Base-by-base conservation (phyloP, 1,139 yeast species). In the Hyphopichia buzzinii region DNA sequence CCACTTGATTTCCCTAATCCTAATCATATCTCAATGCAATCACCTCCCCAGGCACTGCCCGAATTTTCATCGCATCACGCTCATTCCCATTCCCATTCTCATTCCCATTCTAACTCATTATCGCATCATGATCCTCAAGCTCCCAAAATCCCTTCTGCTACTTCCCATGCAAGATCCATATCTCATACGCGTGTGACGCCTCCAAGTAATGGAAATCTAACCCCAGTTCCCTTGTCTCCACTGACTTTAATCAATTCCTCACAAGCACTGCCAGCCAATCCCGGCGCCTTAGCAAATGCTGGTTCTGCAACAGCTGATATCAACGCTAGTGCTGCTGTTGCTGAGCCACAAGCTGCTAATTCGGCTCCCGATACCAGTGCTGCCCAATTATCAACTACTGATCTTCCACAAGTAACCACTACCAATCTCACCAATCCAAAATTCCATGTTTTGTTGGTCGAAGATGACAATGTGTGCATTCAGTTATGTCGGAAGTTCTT, bases 401-500 rank as follows among this genome's bases (percentile, higher is more conserved):
- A 27, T 24, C 26, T 28, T 8, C 38, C 43, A 4, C 41, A 43
- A 15, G 49, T 55, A 7, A 46, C 55, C 26, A 61, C 67, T 22
- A 66, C 71, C 13, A 59, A 54, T 41, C 47, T 65, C 24, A 57
- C 64, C 2, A 65, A 67, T 41, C 71, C 74, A 3, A 68, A 68
- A 47, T 81, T 80, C 60, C 89, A 79, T 55, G 95, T 86, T 1
- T 62, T 88, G 30, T 62, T 88, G 17, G 96, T 88, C 4, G 95
- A 88, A 57, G 96, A 88, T 60, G 96, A 88, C 55, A 79, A 80
- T 33, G 89, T 86, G 26, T 85, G 94, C 49, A 84, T 89, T 36
- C 86, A 81, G 48, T 63, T 84, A 21, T 84, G 92, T 50, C 72
- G 85, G 14, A 85, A 85, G 55, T 87, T 90, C 54, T 61, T 92